Base-by-base conservation (phyloP, 2,329 filamentous ascomycete genomes). In the Ophiocordyceps unilateralis region DNA sequence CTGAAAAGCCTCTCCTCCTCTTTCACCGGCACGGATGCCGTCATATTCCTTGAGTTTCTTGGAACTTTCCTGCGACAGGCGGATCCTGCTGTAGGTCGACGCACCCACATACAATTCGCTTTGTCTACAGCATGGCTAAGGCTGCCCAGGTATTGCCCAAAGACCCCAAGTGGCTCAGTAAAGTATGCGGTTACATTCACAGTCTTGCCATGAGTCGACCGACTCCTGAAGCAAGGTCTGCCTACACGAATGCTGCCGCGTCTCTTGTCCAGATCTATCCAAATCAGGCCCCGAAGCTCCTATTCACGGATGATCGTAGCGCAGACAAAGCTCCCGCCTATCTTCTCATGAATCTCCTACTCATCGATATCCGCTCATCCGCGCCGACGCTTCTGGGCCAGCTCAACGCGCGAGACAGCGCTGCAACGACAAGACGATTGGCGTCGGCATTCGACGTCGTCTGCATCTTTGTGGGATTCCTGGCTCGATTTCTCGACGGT, bases 341-440 rank as follows among this genome's bases (percentile, higher is more conserved):
- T 50, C 61, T 82, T 4, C 67, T 83, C 44, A 57, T 81, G 43
- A 79, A 72, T 49, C 67, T 81, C n/a, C 53, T 81, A 7, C 67
- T 81, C 28, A 74, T 81, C 45, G 79, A 83, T 53, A 64, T 83
- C 22, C 70, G 76, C 36, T 71, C 78, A 12, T 75, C 75, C 1
- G 65, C 77, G 21, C 78, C 80, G 1, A 63, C 68, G 3, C 63
- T 83, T 1, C 63, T 82, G 2, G 64, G 68, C 37, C 65, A 72
- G 43, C 67, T 81, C 44, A 77, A 78, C 52, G 67, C 61, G 21
- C 60, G 68, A 1, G 60, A 63, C 2, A 81, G 83, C 50, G 54
- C 60, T 2, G 51, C 57, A 15, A 66, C 59, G 8, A 69, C 77
- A 1, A 60, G 62, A 17, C 68, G 76, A 3, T 64, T 83, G 2